Evolutionary conservation across 2,329 filamentous ascomycete species (phyloP).

Genomic region (Simplicillium sp.): DNA sequence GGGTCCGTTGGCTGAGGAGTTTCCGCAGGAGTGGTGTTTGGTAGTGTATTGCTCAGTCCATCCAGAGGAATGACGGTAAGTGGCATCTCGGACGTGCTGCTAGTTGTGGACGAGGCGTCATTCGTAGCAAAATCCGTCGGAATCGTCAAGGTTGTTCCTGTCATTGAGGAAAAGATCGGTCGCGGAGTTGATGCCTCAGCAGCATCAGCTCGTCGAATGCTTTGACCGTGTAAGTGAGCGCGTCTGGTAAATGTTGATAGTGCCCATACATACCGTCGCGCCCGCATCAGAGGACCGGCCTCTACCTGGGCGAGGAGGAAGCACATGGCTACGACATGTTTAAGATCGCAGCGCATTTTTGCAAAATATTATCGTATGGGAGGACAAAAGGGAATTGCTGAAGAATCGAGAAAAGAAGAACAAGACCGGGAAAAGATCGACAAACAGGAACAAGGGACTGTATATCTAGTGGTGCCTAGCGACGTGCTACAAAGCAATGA

Average conservation of each 20-base stretch:
- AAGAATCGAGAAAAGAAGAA: slow-evolving; percentile 6
- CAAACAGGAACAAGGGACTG: no score
- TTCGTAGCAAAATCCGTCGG: slow-evolving; percentile 8
- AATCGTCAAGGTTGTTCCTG: slow-evolving; percentile 9
- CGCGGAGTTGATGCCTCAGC: slow-evolving; percentile 9
- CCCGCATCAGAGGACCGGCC: slow-evolving; percentile 25
- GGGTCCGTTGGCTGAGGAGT: no score
- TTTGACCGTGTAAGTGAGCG: neutral
- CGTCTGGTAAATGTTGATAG: no score
- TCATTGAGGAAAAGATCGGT: slow-evolving; percentile 14
- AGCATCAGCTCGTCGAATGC: slow-evolving; percentile 7
- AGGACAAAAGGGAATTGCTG: neutral
- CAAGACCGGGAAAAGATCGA: neutral
- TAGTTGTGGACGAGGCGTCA: neutral
- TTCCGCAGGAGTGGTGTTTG: no score
- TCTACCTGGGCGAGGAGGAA: slow-evolving; percentile 18
- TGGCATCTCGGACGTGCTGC: neutral
- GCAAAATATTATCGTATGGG: neutral
- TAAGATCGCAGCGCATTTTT: slow-evolving; percentile 13
- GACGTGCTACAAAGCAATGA: no score
- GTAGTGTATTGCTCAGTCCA: neutral
- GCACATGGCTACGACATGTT: slow-evolving; percentile 13
- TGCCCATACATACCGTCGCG: slow-evolving; percentile 16
- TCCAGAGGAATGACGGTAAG: slow-evolving; percentile 12
- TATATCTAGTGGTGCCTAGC: no score